Evolutionary conservation across 306 rosid species (phyloP), one percentile per base, ranked within the genome.

Genomic region (Lupinus albus): DNA sequence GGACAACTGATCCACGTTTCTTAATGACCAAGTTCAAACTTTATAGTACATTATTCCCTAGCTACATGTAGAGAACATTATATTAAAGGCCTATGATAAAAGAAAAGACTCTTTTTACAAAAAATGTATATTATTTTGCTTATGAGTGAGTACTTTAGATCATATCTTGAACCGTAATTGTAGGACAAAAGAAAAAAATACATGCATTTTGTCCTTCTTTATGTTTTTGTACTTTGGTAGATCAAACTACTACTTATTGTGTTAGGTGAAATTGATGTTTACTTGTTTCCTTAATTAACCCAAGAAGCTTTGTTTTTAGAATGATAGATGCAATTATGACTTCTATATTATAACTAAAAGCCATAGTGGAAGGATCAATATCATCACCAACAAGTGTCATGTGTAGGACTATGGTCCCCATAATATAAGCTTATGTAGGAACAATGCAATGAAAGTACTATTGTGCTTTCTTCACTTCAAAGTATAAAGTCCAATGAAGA

Each of bases 401-500:
- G 72, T 63, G 78, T 38, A 55, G 63, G 73, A 48, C 46, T 70
- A 21, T 64, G 80, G 86, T 78, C 79, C 86, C 79, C 49, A 54
- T 67, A 33, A 7, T 21, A 46, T 38, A 61, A 51, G 72, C 14
- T 54, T 46, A 63, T 56, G 69, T 58, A 51, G 76, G 67, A 62
- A 60, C 73, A 64, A 72, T 14, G 58, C 32, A 4, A 57, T 47
- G 61, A 71, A 62, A 79, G 67, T 9, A 61, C 38, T 42, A 21
- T 75, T n/a, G 71, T 63, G 73, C 68, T 83, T 61, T 74, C 59
- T 73, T 72, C 82, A 64, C 78, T 76, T 17, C 67, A 51, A 75
- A 69, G 65, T n/a, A 66, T 69, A 81, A 64, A 73, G 72, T 83
- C 76, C 76, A 77, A 74, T 25, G 51, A 38, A 73, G 77, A 84